Evolutionary conservation across 1,284 basidiomycete genomes (phyloP), one percentile per base, ranked within the genome.

Genomic region (Malassezia pachydermatis): DNA sequence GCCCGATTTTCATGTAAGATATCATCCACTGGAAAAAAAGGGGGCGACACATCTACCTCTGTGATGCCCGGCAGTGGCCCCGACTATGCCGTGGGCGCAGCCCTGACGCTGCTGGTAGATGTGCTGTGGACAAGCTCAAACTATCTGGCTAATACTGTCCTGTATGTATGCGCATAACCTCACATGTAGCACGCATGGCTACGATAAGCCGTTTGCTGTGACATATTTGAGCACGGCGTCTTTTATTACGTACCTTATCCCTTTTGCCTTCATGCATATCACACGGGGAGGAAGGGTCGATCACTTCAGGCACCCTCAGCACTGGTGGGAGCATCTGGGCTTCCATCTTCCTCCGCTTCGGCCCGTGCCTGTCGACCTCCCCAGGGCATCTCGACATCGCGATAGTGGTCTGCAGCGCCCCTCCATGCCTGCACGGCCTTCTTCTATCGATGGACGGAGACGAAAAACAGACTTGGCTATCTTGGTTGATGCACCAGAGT

Each of bases 141-240:
- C 55, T 71, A 69, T 35, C 46, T 71, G 17, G 65, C 69, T n/a
- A 68, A 61, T 29, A 58, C 61, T 0, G 55, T 66, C 8, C 49
- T 68, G 41, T 53, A 40, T 3, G 45, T 40, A 2, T 9, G 10
- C 22, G n/a, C n/a, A n/a, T n/a, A 10, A 5, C 22, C 14, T 33
- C n/a, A 45, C 2, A 34, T 28, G 16, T 28, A 52, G 50, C 11
- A 72, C 72, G 13, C 60, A 59, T 22, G 62, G 65, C 5, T 71
- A 61, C 57, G 56, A 72, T 41, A 68, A 71, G 51, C 69, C 67
- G 0, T 75, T 75, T 46, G 63, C 70, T 14, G 63, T 88, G 37
- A 94, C 88, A 2, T 94, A 88, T 63, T 75, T 88, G 63, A 87
- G 83, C 72, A 92, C 88, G 0, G 83, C 86, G 48, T 78, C 84